A percentile compares a stretch with the other conserved stretches of the same genome.
Evolutionary conservation across 352 stramenopile species (phyloP).

Genomic region (Phytophthora uliginosa): DNA sequence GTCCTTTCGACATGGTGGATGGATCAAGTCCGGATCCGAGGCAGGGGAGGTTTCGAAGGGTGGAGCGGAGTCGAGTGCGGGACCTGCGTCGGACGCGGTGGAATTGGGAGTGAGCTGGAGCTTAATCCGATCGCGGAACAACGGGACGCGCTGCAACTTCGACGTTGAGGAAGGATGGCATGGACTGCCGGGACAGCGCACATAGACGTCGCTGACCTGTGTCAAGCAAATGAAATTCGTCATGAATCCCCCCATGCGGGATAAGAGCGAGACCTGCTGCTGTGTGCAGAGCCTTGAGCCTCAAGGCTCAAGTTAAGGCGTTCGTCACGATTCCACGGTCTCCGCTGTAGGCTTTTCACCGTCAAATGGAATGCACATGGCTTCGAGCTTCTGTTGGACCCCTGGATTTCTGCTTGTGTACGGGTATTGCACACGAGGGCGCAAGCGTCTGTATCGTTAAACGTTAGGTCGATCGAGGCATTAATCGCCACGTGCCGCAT

Average conservation of each 20-base stretch:
- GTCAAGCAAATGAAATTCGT: slow-evolving; percentile 26
- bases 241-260: slow-evolving; percentile 18
- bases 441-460: slow-evolving; percentile 19
- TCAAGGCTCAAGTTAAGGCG: neutral
- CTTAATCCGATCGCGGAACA: slow-evolving; percentile 2
- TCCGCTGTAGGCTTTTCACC: neutral
- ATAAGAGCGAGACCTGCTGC: slow-evolving; percentile 13
- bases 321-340: neutral
- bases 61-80: slow-evolving; percentile 1
- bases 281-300: slow-evolving; percentile 10
- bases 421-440: neutral
- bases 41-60: neutral
- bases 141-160: slow-evolving; percentile 22
- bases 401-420: neutral
- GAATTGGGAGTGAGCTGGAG: slow-evolving; percentile 29
- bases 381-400: neutral
- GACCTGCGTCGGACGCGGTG: slow-evolving; percentile 26
- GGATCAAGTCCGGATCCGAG: slow-evolving; percentile 17
- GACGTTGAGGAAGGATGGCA: slow-evolving; percentile 19
- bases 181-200: slow-evolving; percentile 7
- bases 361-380: neutral
- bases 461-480: neutral
- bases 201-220: slow-evolving; percentile 18
- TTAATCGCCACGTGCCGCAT: slow-evolving; percentile 12
- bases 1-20: slow-evolving; percentile 35